Conservation (phyloP, 805 yeast species). For the Kluyveromyces aestuarii region DNA sequence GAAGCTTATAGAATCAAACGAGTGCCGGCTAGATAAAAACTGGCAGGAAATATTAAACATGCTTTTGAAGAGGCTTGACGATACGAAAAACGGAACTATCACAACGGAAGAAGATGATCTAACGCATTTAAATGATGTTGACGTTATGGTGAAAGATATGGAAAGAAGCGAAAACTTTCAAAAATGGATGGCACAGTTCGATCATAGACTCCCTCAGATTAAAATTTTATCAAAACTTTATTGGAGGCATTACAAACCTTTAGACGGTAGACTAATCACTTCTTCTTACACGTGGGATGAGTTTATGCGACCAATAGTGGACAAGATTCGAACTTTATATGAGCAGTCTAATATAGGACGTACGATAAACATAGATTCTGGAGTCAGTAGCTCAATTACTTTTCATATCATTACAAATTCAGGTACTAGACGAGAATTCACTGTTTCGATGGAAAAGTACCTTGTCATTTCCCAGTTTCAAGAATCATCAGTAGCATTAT, state of each 20-base stretch:
- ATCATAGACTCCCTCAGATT: neutral
- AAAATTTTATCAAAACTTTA: conserved; percentile 2
- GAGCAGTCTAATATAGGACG: neutral
- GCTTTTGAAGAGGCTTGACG: conserved; percentile 12
- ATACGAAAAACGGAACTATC: conserved; percentile 3
- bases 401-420: neutral
- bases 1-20: conserved; percentile 14
- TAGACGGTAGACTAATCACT: neutral
- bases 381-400: neutral
- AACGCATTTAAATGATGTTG: conserved; percentile 44
- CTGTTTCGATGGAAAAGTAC: conserved; percentile 1
- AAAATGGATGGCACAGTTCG: neutral
- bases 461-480: conserved; percentile 1
- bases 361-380: neutral
- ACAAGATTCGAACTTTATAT: neutral
- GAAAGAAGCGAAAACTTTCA: conserved; percentile 39
- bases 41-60: conserved; percentile 19
- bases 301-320: neutral
- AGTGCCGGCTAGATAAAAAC: conserved; percentile 16
- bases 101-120: conserved; percentile 6
- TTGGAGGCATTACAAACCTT: neutral
- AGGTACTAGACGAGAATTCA: neutral
- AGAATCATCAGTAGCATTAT: neutral
- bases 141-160: conserved; percentile 78
- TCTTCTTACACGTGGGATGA: neutral